Percentiles rank a stretch among this genome's conserved stretches.
Evolutionary conservation across 352 stramenopile species (phyloP).

Genomic region (Globisporangium middletonii): DNA sequence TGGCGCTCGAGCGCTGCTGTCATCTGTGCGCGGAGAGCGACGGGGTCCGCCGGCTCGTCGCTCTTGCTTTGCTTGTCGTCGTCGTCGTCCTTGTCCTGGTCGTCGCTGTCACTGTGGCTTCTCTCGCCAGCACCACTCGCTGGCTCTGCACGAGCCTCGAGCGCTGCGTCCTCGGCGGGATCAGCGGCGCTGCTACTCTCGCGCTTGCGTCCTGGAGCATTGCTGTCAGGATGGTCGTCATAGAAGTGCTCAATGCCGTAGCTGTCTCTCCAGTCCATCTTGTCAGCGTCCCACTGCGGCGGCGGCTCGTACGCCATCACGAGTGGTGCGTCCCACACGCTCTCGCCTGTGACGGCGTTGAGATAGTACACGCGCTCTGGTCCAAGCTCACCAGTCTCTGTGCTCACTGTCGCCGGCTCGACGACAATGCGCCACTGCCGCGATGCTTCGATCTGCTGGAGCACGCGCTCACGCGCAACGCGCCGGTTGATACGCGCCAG

Average conservation of each 20-base stretch:
- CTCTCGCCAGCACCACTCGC: neutral
- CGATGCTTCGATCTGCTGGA: conserved; percentile 30
- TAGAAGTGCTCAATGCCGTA: conserved; percentile 51
- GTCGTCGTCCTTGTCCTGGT: conserved; percentile 12
- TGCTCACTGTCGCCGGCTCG: conserved; percentile 5
- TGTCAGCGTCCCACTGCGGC: conserved; percentile 36
- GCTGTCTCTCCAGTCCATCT: conserved; percentile 54
- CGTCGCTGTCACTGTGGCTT: conserved; percentile 11
- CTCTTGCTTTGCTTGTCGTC: conserved; percentile 17
- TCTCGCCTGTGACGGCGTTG: conserved; percentile 49
- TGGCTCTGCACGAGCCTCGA: conserved; percentile 1
- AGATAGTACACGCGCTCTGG: conserved; percentile 43
- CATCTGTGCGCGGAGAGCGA: conserved; percentile 37
- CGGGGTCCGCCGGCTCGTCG: conserved; percentile 31
- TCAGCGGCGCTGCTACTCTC: neutral
- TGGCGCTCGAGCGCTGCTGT: conserved; percentile 25
- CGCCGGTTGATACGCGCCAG: conserved; percentile 33
- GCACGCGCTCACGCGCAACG: conserved; percentile 31
- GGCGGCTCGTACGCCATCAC: conserved; percentile 59
- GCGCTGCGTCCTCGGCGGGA: neutral
- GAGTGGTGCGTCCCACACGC: conserved; percentile 43
- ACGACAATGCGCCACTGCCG: conserved; percentile 52
- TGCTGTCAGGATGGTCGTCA: neutral
- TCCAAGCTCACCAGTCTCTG: conserved; percentile 4
- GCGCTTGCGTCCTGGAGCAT: neutral